Base-by-base conservation (phyloP, 2,329 filamentous ascomycete species). In the Xylaria digitata region DNA sequence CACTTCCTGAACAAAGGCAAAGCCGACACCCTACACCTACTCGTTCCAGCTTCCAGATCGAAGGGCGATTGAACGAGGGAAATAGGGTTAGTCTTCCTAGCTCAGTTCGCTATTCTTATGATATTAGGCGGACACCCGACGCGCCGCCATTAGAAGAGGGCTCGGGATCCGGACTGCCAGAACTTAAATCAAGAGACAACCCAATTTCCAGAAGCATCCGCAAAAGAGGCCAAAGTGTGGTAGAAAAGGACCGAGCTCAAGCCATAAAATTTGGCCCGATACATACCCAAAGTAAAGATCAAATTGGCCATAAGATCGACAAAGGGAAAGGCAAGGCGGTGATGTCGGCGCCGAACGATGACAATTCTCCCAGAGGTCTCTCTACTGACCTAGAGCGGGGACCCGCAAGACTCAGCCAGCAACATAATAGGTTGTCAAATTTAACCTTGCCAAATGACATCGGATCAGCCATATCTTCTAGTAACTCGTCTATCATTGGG, bases 401-500 rank as follows among this genome's bases (percentile, higher is more conserved):
- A 0, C 84, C 82, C 1, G 84, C 84, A 58, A 75, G 79, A 2
- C 74, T 82, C 58, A 77, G 81, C 55, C 80, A 77, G 0, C 82
- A 83, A 17, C 77, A 79, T 37, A 76, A 74, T 67, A 69, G 71
- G 59, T 88, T 86, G 59, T 88, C 86, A 11, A 84, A 81, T 49
- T 75, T 80, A 21, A 87, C 85, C 3, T 77, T 81, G 48, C 80
- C 83, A 1, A 85, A 84, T 23, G 86, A 87, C 40, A 86, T 84
- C 42, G 66, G 70, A 40, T 87, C 86, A 0, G 82, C 83, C 63
- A 77, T 87, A 21, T 88, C 86, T 0, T 87, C 86, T 7, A 83
- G 82, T 56, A 80, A 88, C 74, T 88, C 86, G 11, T 88, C 86
- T 26, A 89, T 89, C 45, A 85, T 89, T 83, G 87, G 87, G 43